A percentile compares a stretch with the other conserved stretches of the same genome.
Conservation (phyloP, 176 grass and related monocot genomes). For the Ensete glaucum region DNA sequence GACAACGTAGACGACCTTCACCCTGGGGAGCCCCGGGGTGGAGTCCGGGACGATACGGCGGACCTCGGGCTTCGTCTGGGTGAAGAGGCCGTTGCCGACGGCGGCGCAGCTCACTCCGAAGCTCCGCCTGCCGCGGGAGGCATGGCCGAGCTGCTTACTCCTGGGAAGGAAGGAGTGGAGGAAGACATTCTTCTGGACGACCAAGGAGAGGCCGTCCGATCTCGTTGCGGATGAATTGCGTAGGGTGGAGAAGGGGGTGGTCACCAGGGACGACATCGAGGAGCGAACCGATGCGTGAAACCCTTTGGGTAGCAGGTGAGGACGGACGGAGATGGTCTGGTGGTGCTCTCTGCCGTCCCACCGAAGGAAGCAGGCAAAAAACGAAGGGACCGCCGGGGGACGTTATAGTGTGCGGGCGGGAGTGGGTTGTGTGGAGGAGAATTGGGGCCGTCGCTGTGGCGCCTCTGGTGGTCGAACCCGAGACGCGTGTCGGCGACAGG, state of each 20-base stretch:
- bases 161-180: slow-evolving; percentile 62
- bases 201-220: slow-evolving; percentile 25
- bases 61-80: slow-evolving; percentile 93
- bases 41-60: slow-evolving; percentile 62
- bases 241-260: slow-evolving; percentile 48
- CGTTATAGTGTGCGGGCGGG: not conserved
- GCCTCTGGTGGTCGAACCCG: slow-evolving; percentile 17
- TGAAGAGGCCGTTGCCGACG: slow-evolving; percentile 81
- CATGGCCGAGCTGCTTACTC: not conserved
- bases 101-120: slow-evolving; percentile 43
- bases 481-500: slow-evolving; percentile 22
- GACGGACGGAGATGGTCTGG: not conserved
- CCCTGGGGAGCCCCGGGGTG: slow-evolving; percentile 36
- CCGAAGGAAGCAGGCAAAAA: not conserved
- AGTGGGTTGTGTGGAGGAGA: slow-evolving; percentile 8
- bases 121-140: not conserved
- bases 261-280: slow-evolving; percentile 64
- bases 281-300: not conserved
- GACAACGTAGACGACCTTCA: slow-evolving; percentile 93
- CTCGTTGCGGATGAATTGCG: slow-evolving; percentile 25
- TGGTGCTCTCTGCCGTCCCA: not conserved
- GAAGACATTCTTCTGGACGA: slow-evolving; percentile 11
- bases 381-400: not conserved
- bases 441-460: slow-evolving; percentile 6
- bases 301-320: not conserved